Percentiles rank a stretch among this genome's conserved stretches.
Evolutionary conservation across 345 rosid genomes (phyloP).

Genomic region (Brassica juncea): DNA sequence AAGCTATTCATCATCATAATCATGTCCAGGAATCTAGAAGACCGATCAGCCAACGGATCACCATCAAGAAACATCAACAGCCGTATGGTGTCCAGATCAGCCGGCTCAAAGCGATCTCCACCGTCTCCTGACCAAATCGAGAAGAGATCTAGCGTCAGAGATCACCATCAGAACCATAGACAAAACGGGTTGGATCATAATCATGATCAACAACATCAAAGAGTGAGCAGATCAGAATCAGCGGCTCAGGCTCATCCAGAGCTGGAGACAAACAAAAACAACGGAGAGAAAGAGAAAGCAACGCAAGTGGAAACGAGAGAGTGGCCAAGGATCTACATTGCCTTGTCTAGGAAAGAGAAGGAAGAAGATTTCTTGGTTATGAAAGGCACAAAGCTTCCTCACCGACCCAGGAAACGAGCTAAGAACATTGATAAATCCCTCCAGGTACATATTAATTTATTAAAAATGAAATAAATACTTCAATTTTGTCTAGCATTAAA

Average conservation of each 20-base stretch:
- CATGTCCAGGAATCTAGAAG: constrained; percentile 64
- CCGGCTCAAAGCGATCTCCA: constrained; percentile 49
- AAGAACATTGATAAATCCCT: constrained; percentile 66
- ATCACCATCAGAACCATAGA: constrained; percentile 41
- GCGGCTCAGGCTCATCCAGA: constrained; percentile 38
- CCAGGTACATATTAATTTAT: constrained; percentile 43
- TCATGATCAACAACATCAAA: constrained; percentile 22
- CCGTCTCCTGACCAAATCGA: constrained; percentile 50
- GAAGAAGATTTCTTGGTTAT: constrained; percentile 71
- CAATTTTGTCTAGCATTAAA: not conserved
- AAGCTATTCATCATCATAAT: constrained; percentile 7
- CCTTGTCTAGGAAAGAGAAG: constrained; percentile 64
- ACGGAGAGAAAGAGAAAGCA: constrained; percentile 39
- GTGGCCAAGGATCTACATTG: constrained; percentile 63
- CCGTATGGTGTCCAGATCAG: constrained; percentile 55
- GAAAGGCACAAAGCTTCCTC: constrained; percentile 75
- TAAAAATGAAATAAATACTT: not conserved
- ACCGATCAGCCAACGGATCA: constrained; percentile 53
- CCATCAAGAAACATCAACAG: constrained; percentile 45
- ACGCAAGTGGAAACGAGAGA: constrained; percentile 43
- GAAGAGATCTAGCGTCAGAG: constrained; percentile 42
- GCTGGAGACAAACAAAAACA: constrained; percentile 15
- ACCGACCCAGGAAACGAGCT: constrained; percentile 71
- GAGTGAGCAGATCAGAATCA: constrained; percentile 43
- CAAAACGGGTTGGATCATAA: constrained; percentile 44